A percentile compares a stretch with the other conserved stretches of the same genome.
Evolutionary conservation across 495 filamentous ascomycete genomes (phyloP).

Genomic region (Gamarada debralockiae): DNA sequence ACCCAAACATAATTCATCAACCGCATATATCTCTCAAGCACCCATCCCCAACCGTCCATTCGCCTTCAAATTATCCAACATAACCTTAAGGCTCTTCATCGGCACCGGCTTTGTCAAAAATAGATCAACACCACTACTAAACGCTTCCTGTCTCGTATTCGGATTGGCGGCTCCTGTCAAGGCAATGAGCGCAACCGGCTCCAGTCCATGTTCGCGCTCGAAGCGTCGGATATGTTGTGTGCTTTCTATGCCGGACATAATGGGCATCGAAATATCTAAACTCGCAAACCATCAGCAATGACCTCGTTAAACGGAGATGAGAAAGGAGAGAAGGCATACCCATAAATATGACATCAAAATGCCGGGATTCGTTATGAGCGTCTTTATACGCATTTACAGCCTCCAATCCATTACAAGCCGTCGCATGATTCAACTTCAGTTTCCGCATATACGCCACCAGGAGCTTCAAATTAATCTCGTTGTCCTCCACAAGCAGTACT

Average conservation of each 20-base stretch:
- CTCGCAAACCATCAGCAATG: too few species aligned
- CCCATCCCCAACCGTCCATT: slow-evolving; percentile 6
- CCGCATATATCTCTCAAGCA: neutral
- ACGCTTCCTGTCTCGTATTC: slow-evolving; percentile 58
- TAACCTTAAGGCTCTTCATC: slow-evolving; percentile 24
- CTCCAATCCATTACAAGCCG: slow-evolving; percentile 40
- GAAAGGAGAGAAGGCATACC: slow-evolving; percentile 28
- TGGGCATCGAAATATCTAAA: slow-evolving; percentile 60
- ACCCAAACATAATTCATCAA: too few species aligned
- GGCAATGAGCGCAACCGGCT: slow-evolving; percentile 57
- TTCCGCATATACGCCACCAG: slow-evolving; percentile 57
- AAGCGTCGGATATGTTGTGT: slow-evolving; percentile 51
- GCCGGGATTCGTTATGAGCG: slow-evolving; percentile 4
- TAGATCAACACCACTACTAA: slow-evolving; percentile 60
- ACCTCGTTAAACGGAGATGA: too few species aligned
- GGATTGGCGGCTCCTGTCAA: slow-evolving; percentile 65
- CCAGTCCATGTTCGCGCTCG: slow-evolving; percentile 33
- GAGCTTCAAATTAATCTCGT: slow-evolving; percentile 70
- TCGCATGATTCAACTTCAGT: slow-evolving; percentile 35
- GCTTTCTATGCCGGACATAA: slow-evolving; percentile 59
- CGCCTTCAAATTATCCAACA: slow-evolving; percentile 24
- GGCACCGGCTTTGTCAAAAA: slow-evolving; percentile 70
- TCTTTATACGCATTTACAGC: slow-evolving; percentile 36
- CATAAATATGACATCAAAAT: slow-evolving; percentile 56
- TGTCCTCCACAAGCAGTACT: slow-evolving; percentile 71